These are phyloP conservation scores for Penicillium sp. DNA, from an alignment of 2,329 filamentous ascomycete genomes.

Conservation along the genomic window DNA sequence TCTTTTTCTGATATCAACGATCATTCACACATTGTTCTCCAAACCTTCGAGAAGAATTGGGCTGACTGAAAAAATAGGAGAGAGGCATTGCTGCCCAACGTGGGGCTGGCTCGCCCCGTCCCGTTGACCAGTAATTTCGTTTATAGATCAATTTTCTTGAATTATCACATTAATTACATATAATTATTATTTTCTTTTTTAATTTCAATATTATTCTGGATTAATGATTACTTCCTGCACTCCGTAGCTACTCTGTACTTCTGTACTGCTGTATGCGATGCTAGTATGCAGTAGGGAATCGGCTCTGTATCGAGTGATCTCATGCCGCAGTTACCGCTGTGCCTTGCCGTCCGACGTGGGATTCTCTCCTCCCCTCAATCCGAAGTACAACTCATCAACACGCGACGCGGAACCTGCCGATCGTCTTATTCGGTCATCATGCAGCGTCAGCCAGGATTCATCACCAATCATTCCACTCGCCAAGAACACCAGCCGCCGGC, in stretches of 20 bases:
- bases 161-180: background rate
- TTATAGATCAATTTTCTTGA: background rate
- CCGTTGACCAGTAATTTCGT: constrained; percentile 15
- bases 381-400: constrained; percentile 7
- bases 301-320: background rate
- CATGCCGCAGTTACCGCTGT: constrained; percentile 8
- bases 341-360: constrained; percentile 19
- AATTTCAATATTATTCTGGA: background rate
- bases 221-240: background rate
- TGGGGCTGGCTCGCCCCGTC: constrained; percentile 27
- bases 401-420: constrained; percentile 20
- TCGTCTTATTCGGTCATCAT: constrained; percentile 24
- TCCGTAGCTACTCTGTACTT: background rate
- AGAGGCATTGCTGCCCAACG: constrained; percentile 39
- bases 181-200: background rate
- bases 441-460: constrained; percentile 21
- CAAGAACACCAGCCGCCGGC: constrained; percentile 18
- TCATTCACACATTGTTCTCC: constrained; percentile 8
- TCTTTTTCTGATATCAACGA: constrained; percentile 35
- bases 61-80: constrained; percentile 18
- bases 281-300: background rate
- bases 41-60: constrained; percentile 3
- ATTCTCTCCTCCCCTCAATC: constrained; percentile 18
- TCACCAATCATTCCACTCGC: constrained; percentile 23
- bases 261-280: background rate